Conservation (phyloP, 805 yeast species). For the Maudiozyma turicensis region DNA sequence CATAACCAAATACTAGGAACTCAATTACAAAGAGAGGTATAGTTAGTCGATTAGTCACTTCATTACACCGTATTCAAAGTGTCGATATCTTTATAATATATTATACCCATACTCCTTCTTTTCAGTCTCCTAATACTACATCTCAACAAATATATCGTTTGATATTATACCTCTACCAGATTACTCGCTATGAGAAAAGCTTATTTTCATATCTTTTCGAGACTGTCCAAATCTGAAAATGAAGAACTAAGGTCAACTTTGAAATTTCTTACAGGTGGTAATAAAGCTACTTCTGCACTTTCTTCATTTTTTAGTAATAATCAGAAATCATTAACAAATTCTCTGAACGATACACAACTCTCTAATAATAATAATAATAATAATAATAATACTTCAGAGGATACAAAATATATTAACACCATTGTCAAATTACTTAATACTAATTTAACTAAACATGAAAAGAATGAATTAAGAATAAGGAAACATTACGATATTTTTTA, state of each 20-base stretch:
- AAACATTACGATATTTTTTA: slow-evolving; percentile 24
- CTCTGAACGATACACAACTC: not conserved
- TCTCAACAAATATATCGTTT: no score
- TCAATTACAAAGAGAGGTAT: no score
- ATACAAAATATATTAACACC: slow-evolving; percentile 18
- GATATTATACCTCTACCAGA: no score
- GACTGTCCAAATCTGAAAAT: slow-evolving; percentile 13
- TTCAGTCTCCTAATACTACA: no score
- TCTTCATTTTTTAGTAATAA: not conserved
- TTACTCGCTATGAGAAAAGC: slow-evolving; percentile 11
- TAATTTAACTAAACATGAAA: slow-evolving; percentile 19
- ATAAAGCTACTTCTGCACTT: slow-evolving; percentile 6
- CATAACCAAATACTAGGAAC: no score
- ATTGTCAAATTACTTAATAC: slow-evolving; percentile 21
- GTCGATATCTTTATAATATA: no score
- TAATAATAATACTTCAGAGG: not conserved
- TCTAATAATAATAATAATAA: no score
- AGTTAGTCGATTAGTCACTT: no score
- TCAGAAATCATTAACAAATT: not conserved
- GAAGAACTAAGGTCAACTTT: slow-evolving; percentile 21
- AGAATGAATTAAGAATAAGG: slow-evolving; percentile 15
- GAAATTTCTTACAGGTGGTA: slow-evolving; percentile 16
- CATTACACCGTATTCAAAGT: no score
- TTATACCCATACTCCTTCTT: no score
- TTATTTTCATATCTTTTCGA: slow-evolving; percentile 13